A percentile compares a stretch with the other conserved stretches of the same genome.
phyloP scores from a whole-genome alignment of 2,329 filamentous ascomycete genomes.

The Fusarium pseudograminearum region DNA sequence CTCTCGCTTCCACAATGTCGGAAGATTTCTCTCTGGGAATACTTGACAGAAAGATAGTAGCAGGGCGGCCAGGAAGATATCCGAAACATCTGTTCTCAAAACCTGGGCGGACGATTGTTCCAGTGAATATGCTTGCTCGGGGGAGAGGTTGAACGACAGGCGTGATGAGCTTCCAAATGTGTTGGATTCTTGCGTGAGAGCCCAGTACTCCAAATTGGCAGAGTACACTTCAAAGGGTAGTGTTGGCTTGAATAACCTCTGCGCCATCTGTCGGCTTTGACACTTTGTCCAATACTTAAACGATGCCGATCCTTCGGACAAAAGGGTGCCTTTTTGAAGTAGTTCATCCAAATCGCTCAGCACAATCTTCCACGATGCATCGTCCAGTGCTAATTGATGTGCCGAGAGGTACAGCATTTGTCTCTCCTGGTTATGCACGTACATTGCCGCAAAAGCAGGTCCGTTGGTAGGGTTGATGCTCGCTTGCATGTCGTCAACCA shows the following conservation, averaged over 20 bases:
- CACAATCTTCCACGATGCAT: conserved; percentile 64
- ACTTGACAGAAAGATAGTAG: conserved; percentile 67
- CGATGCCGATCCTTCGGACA: conserved; percentile 59
- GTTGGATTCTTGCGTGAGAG: conserved; percentile 57
- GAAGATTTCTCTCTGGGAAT: conserved; percentile 64
- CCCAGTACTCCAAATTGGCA: conserved; percentile 62
- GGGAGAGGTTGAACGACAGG: conserved; percentile 57
- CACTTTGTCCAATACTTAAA: conserved; percentile 64
- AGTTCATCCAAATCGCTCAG: conserved; percentile 64
- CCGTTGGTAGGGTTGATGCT: conserved; percentile 63
- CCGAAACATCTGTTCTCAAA: conserved; percentile 64
- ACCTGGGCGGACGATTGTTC: conserved; percentile 58
- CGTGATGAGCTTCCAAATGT: conserved; percentile 59
- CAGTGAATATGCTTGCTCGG: conserved; percentile 58
- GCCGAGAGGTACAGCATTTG: conserved; percentile 64
- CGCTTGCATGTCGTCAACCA: conserved; percentile 58
- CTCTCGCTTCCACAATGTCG: conserved; percentile 67
- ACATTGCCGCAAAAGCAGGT: conserved; percentile 63
- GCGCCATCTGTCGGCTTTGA: conserved; percentile 55
- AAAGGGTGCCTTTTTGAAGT: conserved; percentile 58
- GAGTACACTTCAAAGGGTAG: conserved; percentile 57
- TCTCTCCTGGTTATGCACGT: conserved; percentile 60
- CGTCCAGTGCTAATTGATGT: conserved; percentile 65
- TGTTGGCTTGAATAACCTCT: conserved; percentile 46
- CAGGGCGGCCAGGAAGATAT: conserved; percentile 66